A percentile compares a stretch with the other conserved stretches of the same genome.
Evolutionary conservation across 75 land plant species (phyloP).

Genomic region (Chamaecyparis obtusa): DNA sequence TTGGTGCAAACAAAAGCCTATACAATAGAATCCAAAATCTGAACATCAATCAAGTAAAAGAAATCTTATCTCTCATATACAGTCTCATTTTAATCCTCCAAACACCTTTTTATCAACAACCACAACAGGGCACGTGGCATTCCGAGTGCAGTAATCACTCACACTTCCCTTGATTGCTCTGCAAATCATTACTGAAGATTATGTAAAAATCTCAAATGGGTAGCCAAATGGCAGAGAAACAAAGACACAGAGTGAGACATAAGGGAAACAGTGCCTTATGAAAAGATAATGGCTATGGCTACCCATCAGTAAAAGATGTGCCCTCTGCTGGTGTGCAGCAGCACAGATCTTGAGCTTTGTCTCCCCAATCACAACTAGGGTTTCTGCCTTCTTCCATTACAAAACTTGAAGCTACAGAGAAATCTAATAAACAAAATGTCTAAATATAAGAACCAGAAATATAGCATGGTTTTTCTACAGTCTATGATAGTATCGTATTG

Average conservation of each 20-base stretch:
- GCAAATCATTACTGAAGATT: background rate
- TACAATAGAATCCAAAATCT: background rate
- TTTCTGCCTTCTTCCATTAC: background rate
- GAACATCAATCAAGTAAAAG: no score
- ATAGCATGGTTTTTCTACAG: no score
- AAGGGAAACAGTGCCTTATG: background rate
- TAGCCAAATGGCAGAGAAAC: background rate
- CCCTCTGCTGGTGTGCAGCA: background rate
- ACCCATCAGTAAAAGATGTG: background rate
- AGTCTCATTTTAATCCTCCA: background rate
- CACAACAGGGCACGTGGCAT: background rate
- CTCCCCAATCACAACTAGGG: background rate
- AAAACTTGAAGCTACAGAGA: no score
- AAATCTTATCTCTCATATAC: no score
- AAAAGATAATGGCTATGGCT: background rate
- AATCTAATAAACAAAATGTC: no score
- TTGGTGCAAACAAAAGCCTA: no score
- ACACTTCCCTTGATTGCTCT: background rate
- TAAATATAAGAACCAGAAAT: no score
- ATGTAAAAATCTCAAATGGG: background rate
- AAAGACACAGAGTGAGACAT: background rate
- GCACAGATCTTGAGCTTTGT: background rate
- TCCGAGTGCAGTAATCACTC: background rate
- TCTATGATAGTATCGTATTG: no score
- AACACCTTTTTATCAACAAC: background rate